These are phyloP conservation scores for Xerocomus nothofagi DNA, from an alignment of 1,284 basidiomycete genomes.

Conservation along the genomic window DNA sequence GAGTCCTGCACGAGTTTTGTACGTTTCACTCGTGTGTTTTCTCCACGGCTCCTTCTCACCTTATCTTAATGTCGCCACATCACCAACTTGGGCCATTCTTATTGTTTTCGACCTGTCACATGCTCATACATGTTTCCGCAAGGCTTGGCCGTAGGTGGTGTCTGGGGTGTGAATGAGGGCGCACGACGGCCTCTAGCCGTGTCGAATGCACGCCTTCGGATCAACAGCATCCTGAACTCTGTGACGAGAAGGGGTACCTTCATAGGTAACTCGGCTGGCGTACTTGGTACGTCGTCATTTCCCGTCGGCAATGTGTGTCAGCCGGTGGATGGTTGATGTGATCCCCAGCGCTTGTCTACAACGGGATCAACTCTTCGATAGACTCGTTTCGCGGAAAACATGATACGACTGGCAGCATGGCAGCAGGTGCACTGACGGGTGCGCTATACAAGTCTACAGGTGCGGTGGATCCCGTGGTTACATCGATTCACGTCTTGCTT, in stretches of 20 bases:
- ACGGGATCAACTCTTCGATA: conserved; percentile 92
- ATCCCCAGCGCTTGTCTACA: conserved; percentile 87
- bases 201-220: conserved; percentile 82
- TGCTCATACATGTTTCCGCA: conserved; percentile 57
- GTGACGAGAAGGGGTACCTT: conserved; percentile 96
- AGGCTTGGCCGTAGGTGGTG: conserved; percentile 93
- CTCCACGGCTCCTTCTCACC: conserved; percentile 50
- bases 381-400: conserved; percentile 90
- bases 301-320: conserved; percentile 31
- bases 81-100: conserved; percentile 59
- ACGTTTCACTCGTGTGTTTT: conserved; percentile 43
- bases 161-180: conserved; percentile 97
- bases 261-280: conserved; percentile 97
- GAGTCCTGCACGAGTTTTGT: conserved; percentile 57
- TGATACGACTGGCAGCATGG: conserved; percentile 89
- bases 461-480: conserved; percentile 44
- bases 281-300: conserved; percentile 74
- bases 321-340: conserved; percentile 27
- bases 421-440: conserved; percentile 89
- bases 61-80: conserved; percentile 57
- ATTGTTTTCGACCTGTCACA: conserved; percentile 75
- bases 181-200: conserved; percentile 82
- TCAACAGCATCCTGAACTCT: conserved; percentile 97
- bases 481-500: conserved; percentile 39
- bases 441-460: conserved; percentile 93